phyloP scores from a whole-genome alignment of 768 basidiomycete genomes.

The Pholiota microspora region DNA sequence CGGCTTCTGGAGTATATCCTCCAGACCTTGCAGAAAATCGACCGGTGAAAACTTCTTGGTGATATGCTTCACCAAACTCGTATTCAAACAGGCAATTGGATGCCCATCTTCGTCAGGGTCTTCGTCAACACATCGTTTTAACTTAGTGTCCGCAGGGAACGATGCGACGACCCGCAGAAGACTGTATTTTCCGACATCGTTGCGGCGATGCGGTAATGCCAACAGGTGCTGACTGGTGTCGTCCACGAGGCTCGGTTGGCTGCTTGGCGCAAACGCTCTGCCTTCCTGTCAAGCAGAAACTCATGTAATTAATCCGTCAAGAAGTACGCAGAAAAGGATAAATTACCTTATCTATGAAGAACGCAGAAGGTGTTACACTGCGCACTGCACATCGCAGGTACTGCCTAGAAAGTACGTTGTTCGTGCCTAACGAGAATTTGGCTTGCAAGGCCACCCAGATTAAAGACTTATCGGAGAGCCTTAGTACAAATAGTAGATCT shows the following conservation, averaged over 20 bases:
- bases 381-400: constrained; percentile 35
- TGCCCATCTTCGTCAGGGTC: constrained; percentile 36
- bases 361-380: constrained; percentile 40
- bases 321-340: not conserved
- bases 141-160: constrained; percentile 36
- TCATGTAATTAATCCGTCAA: not conserved
- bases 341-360: constrained; percentile 38
- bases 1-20: constrained; percentile 21
- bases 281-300: constrained; percentile 28
- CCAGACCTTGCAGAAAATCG: constrained; percentile 31
- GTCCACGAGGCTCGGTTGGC: constrained; percentile 28
- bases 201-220: constrained; percentile 30
- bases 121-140: constrained; percentile 37
- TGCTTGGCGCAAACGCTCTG: constrained; percentile 29
- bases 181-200: constrained; percentile 37
- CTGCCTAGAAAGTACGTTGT: constrained; percentile 25
- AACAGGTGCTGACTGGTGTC: constrained; percentile 25
- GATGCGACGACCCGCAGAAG: constrained; percentile 40
- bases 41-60: constrained; percentile 35
- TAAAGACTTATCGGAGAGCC: constrained; percentile 29
- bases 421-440: constrained; percentile 34
- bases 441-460: constrained; percentile 45
- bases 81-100: constrained; percentile 40
- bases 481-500: constrained; percentile 39
- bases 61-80: constrained; percentile 37